Percentiles rank a stretch among this genome's conserved stretches.
Evolutionary conservation across 805 yeast genomes (phyloP).

Genomic region (Priceomyces fermenticarens): DNA sequence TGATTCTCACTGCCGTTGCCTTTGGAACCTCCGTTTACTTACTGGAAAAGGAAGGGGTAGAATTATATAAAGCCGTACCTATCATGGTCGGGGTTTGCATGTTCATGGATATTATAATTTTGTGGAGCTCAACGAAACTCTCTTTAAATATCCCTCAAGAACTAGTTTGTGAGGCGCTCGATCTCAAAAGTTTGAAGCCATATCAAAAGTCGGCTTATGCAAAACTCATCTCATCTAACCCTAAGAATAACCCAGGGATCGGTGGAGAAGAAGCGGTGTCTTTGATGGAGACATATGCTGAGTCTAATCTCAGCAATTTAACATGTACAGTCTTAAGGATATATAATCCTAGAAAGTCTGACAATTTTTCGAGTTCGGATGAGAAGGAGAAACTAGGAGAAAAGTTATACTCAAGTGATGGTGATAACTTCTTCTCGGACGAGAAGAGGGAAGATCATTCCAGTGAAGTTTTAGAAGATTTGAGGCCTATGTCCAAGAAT

Average conservation of each 20-base stretch:
- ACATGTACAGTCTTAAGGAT: slow-evolving; percentile 14
- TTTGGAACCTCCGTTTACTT: slow-evolving; percentile 5
- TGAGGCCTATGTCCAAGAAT: slow-evolving; percentile 16
- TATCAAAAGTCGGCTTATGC: slow-evolving; percentile 17
- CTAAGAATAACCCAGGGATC: slow-evolving; percentile 15
- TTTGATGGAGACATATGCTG: slow-evolving; percentile 15
- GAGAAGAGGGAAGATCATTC: not conserved
- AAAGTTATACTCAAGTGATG: not conserved
- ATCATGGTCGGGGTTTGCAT: slow-evolving; percentile 3
- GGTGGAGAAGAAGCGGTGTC: slow-evolving; percentile 15
- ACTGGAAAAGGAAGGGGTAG: not conserved
- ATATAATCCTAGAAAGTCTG: slow-evolving; percentile 7
- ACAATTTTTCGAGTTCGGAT: slow-evolving; percentile 1
- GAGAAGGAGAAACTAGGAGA: not conserved
- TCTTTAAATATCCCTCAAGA: slow-evolving; percentile 7
- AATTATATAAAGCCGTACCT: not conserved
- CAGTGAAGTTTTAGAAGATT: slow-evolving; percentile 8
- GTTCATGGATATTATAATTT: not conserved
- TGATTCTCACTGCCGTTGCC: slow-evolving; percentile 4
- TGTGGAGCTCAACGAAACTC: slow-evolving; percentile 5
- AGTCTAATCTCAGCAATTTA: slow-evolving; percentile 10
- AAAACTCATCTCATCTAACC: slow-evolving; percentile 13
- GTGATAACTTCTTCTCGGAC: slow-evolving; percentile 4
- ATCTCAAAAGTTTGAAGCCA: slow-evolving; percentile 9
- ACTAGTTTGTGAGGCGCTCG: slow-evolving; percentile 12